Conservation (phyloP, 148 eudicot species). For the Pouteria glomerata region DNA sequence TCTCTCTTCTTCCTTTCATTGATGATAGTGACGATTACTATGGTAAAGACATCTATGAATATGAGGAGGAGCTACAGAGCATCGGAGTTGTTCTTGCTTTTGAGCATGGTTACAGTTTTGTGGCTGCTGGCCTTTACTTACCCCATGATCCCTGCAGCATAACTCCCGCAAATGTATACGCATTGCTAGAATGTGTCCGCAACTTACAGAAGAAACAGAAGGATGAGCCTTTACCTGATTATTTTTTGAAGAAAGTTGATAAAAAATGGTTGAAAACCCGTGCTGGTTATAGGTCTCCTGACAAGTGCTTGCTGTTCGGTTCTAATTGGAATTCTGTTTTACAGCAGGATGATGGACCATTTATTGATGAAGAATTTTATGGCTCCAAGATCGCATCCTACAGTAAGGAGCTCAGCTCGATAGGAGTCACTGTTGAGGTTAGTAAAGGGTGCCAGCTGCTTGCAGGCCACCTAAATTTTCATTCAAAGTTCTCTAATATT, state of each 20-base stretch:
- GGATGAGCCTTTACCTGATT: no score
- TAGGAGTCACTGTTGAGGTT: no score
- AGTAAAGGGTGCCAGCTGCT: constrained; percentile 33
- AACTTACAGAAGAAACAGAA: no score
- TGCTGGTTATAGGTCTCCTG: no score
- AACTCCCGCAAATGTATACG: constrained; percentile 29
- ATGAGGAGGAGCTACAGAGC: constrained; percentile 32
- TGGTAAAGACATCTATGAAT: constrained; percentile 39
- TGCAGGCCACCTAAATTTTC: constrained; percentile 28
- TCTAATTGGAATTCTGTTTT: no score
- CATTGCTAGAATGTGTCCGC: constrained; percentile 43
- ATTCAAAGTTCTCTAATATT: constrained; percentile 26
- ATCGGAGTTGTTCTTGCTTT: constrained; percentile 49
- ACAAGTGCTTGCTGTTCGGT: no score
- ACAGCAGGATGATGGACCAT: no score
- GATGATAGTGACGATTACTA: constrained; percentile 46
- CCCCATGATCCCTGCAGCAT: constrained; percentile 32
- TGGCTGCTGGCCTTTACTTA: constrained; percentile 33
- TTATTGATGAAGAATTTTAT: no score
- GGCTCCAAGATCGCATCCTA: no score
- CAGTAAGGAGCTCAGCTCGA: no score
- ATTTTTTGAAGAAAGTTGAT: constrained; percentile 17
- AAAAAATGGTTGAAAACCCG: constrained; percentile 42
- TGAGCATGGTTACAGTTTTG: constrained; percentile 28
- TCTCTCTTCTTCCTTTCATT: constrained; percentile 55